Percentiles rank a stretch among this genome's conserved stretches.
Evolutionary conservation across 305 asterid species (phyloP).

Genomic region (Fraxinus platypoda): DNA sequence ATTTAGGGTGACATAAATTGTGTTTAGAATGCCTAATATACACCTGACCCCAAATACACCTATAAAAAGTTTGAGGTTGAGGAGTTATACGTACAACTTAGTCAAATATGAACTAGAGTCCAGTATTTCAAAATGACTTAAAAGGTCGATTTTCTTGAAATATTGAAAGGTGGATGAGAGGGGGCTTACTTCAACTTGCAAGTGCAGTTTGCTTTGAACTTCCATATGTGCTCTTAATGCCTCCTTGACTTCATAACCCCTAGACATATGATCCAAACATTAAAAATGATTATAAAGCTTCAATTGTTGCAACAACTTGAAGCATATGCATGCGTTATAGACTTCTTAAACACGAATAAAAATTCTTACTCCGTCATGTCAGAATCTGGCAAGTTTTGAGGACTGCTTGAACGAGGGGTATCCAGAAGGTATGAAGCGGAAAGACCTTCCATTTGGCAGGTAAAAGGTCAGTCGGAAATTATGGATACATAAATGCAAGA

Average conservation of each 20-base stretch:
- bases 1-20: neutral
- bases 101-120: neutral
- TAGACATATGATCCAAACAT: constrained; percentile 18
- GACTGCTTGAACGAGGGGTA: constrained; percentile 24
- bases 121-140: neutral
- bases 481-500: neutral
- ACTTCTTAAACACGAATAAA: neutral
- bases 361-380: constrained; percentile 36
- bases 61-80: neutral
- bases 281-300: neutral
- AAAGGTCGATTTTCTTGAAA: neutral
- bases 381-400: constrained; percentile 29
- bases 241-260: constrained; percentile 76
- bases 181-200: constrained; percentile 84
- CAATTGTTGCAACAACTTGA: neutral
- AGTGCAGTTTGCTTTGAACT: constrained; percentile 77
- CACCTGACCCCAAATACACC: neutral
- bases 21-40: neutral
- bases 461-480: constrained; percentile 14
- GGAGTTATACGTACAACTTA: neutral
- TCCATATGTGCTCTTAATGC: constrained; percentile 92
- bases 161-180: constrained; percentile 10
- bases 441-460: constrained; percentile 31
- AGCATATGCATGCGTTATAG: neutral
- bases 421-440: constrained; percentile 33